phyloP scores from a whole-genome alignment of 805 yeast species.

The Candida nitratophila region DNA sequence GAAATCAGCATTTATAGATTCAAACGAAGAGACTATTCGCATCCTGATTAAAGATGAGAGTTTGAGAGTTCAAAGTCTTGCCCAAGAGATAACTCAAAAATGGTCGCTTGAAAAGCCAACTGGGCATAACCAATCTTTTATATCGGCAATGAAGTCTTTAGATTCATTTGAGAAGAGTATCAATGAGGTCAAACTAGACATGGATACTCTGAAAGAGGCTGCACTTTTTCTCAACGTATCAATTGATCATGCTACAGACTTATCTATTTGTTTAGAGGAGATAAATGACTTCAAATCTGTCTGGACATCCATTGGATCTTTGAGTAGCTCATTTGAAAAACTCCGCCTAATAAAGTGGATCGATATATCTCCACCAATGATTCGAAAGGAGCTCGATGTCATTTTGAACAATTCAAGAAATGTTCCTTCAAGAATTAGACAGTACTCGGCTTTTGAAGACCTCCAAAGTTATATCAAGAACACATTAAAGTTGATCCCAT shows the following conservation, averaged over 20 bases:
- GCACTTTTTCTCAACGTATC: constrained; percentile 27
- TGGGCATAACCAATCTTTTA: constrained; percentile 34
- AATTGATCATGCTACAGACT: constrained; percentile 18
- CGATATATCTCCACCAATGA: constrained; percentile 33
- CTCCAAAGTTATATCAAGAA: constrained; percentile 40
- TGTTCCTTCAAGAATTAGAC: constrained; percentile 54
- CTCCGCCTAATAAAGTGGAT: constrained; percentile 43
- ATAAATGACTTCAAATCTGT: constrained; percentile 49
- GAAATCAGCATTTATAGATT: constrained; percentile 17
- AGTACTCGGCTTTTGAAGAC: constrained; percentile 60
- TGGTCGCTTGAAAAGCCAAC: constrained; percentile 49
- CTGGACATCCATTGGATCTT: constrained; percentile 53
- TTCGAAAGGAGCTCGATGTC: constrained; percentile 45
- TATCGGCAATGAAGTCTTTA: constrained; percentile 35
- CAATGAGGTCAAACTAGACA: constrained; percentile 6
- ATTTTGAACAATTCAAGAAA: constrained; percentile 37
- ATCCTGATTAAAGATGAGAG: constrained; percentile 36
- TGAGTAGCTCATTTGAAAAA: constrained; percentile 40
- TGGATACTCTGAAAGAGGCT: constrained; percentile 24
- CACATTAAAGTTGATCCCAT: constrained; percentile 29
- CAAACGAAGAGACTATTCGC: constrained; percentile 37
- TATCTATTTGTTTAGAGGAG: constrained; percentile 37
- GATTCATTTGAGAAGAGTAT: constrained; percentile 17
- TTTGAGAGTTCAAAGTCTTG: constrained; percentile 25
- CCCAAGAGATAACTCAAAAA: constrained; percentile 23